Base-by-base conservation (phyloP, 2,329 filamentous ascomycete species). In the Pseudogymnoascus sp. region DNA sequence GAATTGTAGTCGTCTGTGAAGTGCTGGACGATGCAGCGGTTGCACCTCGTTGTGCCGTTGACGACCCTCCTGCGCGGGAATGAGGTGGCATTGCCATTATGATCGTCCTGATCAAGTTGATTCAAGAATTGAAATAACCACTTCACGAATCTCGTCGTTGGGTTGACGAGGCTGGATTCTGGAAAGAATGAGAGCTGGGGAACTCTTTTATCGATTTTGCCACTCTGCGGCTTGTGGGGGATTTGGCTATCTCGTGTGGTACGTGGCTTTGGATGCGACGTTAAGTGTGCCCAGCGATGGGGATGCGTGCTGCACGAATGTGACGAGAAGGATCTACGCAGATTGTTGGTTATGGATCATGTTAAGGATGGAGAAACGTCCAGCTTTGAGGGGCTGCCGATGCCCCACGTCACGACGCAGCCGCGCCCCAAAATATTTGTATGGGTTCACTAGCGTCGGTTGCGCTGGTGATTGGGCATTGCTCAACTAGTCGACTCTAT, bases 321-420 rank as follows among this genome's bases (percentile, higher is more conserved):
- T 55, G 28, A 55, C n/a, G 28, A 33, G 49, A 55, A 55, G 16
- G 28, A 55, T 35, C 49, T 33, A 55, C 28, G 28, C 49, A 33
- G 16, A 33, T 55, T 55, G 49, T 55, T 55, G 28, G 49, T 55
- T 55, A 52, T 33, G 28, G 49, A 55, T 45, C 12, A 19, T 16
- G 28, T 19, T 5, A 35, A 55, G 28, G 28, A 22, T 5, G 25
- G 49, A 33, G 45, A 55, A 55, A 12, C 49, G 9, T 19, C 49
- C 16, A 33, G 28, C 33, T 55, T 55, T 55, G 49, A 55, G 49
- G 49, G 49, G 49, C 16, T 55, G 49, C 49, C 28, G 11, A 33
- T 55, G 30, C 49, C 49, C 49, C 49, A 55, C 49, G 49, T 55
- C 49, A 55, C 49, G 49, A 55, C 35, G 49, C 49, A 55, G 28